Evolutionary conservation across 106 monocot species (phyloP).

Genomic region (Triglochin maritima): DNA sequence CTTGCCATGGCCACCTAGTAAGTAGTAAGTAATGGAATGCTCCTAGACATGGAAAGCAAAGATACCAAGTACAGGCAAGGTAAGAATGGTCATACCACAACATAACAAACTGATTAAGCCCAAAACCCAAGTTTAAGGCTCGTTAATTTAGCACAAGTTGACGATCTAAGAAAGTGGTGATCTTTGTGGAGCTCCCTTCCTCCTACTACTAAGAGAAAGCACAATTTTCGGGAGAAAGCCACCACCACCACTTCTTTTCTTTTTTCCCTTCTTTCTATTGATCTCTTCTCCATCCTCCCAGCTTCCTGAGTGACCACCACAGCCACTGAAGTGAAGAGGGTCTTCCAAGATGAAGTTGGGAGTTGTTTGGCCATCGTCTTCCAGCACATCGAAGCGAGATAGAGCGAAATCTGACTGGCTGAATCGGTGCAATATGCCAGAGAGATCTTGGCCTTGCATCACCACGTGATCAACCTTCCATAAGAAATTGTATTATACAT

Average conservation of each 20-base stretch:
- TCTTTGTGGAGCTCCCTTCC: conserved; percentile 86
- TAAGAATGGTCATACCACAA: too few relatives aligned
- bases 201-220: conserved; percentile 48
- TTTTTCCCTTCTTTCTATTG: conserved; percentile 34
- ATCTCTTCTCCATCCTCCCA: conserved; percentile 8
- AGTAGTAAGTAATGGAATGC: conserved; percentile 33
- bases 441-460: conserved; percentile 61
- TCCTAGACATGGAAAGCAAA: neutral
- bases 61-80: neutral
- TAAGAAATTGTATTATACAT: too few relatives aligned
- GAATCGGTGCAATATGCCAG: conserved; percentile 59
- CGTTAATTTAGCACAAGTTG: neutral
- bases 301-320: conserved; percentile 1
- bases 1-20: conserved; percentile 13
- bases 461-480: conserved; percentile 90
- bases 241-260: conserved; percentile 3
- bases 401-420: conserved; percentile 44
- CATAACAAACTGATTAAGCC: neutral
- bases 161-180: conserved; percentile 48
- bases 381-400: conserved; percentile 47
- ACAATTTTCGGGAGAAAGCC: conserved; percentile 67
- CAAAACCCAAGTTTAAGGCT: neutral
- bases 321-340: conserved; percentile 18
- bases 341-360: conserved; percentile 50
- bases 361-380: conserved; percentile 52